Evolutionary conservation across 164 flowering plant genomes (phyloP), one percentile per base, ranked within the genome.

Genomic region (Piper longum): DNA sequence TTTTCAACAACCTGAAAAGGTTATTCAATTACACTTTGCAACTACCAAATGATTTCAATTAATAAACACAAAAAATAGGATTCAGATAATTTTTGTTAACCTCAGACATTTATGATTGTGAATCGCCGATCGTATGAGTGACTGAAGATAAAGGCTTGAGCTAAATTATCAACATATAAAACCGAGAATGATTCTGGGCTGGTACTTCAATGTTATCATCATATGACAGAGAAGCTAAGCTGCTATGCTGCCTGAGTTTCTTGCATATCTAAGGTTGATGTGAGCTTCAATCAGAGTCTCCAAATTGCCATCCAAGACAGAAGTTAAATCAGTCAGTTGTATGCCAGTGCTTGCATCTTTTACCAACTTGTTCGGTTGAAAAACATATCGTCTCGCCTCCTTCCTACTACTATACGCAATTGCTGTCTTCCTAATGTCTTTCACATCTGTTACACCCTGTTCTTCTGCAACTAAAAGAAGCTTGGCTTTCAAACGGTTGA

Each of bases 301-400:
- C 68, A 91, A 76, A 71, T 85, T 79, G 54, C 95, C 98, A 73
- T 88, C 84, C 68, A 88, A 75, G 45, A 88, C 81, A 69, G 89
- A 83, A 62, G 71, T 79, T 61, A 84, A 66, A 67, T 81, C 85
- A 2, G 83, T 73, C 76, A 84, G 16, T 64, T 82, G 83, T 43
- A 80, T 62, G 62, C 95, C 91, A 14, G 90, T 83, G 81, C 75
- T 84, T 65, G 87, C 75, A 81, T 91, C 98, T 40, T 81, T 72
- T 43, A 91, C 98, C 64, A 85, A 68, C 82, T 87, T 83, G 69
- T 63, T 62, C 8, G 91, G 95, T 44, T 80, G 77, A 70, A 72
- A 76, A 18, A 80, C 58, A 56, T 91, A 91, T 78, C 79, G 84
- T 11, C 98, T 73, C 4, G 81, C 67, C 62, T 84, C 85, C 64